These are phyloP conservation scores for Zygoascus flipseniorum DNA, from an alignment of 805 yeast species.

Conservation along the genomic window DNA sequence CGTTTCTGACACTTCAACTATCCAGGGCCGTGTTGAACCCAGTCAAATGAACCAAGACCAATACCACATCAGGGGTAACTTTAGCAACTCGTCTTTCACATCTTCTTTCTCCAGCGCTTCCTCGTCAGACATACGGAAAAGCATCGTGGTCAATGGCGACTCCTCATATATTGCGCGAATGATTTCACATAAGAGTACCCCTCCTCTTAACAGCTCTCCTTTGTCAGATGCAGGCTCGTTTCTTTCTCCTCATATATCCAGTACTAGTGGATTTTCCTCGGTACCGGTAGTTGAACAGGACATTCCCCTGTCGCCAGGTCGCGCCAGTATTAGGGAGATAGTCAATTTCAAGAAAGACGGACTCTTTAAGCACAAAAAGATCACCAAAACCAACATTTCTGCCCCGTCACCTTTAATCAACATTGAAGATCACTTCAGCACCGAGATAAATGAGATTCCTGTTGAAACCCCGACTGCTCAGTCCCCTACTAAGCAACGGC, in stretches of 20 bases:
- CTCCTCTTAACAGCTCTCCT: background rate
- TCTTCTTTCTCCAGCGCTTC: background rate
- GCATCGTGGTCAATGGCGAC: background rate
- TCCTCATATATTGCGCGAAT: background rate
- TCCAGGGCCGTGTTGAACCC: background rate
- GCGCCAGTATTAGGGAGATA: background rate
- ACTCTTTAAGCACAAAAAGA: background rate
- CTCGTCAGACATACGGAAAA: background rate
- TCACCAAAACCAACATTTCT: background rate
- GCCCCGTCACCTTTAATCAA: background rate
- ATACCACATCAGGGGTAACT: background rate
- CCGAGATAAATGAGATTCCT: background rate
- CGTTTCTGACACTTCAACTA: background rate
- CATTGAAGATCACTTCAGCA: background rate
- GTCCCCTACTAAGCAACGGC: background rate
- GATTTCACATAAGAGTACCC: background rate
- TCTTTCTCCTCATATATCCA: background rate
- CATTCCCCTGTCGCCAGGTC: background rate
- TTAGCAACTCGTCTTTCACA: background rate
- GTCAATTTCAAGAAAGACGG: background rate
- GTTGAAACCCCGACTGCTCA: background rate
- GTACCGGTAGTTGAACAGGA: background rate
- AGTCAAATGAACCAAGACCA: background rate
- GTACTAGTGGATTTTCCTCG: background rate
- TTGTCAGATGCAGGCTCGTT: background rate